Evolutionary conservation across 805 yeast genomes (phyloP), one percentile per base, ranked within the genome.

Genomic region (Clavispora vitiphila): DNA sequence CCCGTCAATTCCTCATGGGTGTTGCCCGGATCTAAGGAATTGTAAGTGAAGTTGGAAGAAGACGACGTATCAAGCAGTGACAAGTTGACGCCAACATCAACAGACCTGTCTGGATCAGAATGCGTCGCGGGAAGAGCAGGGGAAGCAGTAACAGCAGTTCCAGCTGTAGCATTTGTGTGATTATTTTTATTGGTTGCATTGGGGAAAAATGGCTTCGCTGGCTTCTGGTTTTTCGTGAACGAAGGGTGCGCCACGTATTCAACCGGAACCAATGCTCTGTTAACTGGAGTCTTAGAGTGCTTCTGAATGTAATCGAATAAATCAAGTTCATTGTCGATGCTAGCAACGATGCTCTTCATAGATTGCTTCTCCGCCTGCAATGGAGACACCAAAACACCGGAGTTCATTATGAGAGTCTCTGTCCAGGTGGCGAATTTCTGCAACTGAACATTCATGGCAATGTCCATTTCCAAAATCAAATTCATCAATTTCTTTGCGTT

Each of bases 381-480:
- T 2, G 98, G 98, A 37, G 84, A 69, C 5, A 93, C 73, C 45
- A 85, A 79, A 31, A 89, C 84, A 21, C 97, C 98, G 15, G 86
- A 74, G 55, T 90, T 89, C 66, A 93, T 76, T 14, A 86, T 74
- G 42, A 86, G 72, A 16, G 87, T 86, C 64, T 91, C 98, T 39
- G 81, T 78, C 74, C 87, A 84, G 23, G 91, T 86, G 3, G 97
- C 83, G 61, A 83, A 91, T 57, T 89, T 88, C 54, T 86, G 91
- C 42, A 93, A 69, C 62, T 91, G 96, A 39, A 90, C 78, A 47
- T 87, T 79, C 72, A 91, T 69, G 8, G 97, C 98, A 37, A 87
- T 80, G 62, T 93, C 98, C 57, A 87, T 74, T 62, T 91, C 97
- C 48, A 90, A 69, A 42, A 89, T 81, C 48, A 88, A 69, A 57